Conservation (phyloP, 768 basidiomycete genomes). For the Lyophyllum shimeji region DNA sequence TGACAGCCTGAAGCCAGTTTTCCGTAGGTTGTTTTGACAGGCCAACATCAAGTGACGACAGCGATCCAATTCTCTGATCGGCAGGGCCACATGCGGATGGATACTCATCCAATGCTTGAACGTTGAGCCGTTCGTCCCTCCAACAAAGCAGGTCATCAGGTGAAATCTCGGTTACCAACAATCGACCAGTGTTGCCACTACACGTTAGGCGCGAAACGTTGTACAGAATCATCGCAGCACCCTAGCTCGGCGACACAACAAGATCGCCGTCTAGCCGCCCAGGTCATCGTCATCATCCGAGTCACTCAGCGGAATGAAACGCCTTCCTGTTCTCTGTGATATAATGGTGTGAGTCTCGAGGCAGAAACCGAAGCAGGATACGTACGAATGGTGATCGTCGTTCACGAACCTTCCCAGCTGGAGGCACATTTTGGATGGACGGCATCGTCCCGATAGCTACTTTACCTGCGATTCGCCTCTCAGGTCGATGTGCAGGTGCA, state of each 20-base stretch:
- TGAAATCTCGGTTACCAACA: not conserved
- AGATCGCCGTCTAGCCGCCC: not conserved
- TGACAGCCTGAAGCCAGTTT: not conserved
- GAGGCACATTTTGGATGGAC: not conserved
- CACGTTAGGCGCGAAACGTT: not conserved
- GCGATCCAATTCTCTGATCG: too few species aligned
- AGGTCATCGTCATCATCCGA: slow-evolving; percentile 35
- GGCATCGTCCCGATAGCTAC: not conserved
- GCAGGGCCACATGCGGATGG: too few species aligned
- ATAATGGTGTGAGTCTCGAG: not conserved
- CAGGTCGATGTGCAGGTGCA: not conserved
- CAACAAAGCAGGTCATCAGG: not conserved
- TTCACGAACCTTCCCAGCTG: slow-evolving; percentile 17
- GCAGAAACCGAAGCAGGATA: not conserved
- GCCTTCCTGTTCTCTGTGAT: slow-evolving; percentile 40
- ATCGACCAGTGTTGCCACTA: not conserved
- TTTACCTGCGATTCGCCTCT: not conserved
- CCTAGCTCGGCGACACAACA: not conserved
- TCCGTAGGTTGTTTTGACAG: not conserved
- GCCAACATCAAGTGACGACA: too few species aligned
- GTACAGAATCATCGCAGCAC: not conserved
- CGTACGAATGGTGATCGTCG: slow-evolving; percentile 27
- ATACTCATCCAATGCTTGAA: too few species aligned
- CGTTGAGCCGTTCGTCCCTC: too few species aligned
- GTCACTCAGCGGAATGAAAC: slow-evolving; percentile 48